Evolutionary conservation across 148 eudicot species (phyloP), one percentile per base, ranked within the genome.

Genomic region (Nepenthes gracilis): DNA sequence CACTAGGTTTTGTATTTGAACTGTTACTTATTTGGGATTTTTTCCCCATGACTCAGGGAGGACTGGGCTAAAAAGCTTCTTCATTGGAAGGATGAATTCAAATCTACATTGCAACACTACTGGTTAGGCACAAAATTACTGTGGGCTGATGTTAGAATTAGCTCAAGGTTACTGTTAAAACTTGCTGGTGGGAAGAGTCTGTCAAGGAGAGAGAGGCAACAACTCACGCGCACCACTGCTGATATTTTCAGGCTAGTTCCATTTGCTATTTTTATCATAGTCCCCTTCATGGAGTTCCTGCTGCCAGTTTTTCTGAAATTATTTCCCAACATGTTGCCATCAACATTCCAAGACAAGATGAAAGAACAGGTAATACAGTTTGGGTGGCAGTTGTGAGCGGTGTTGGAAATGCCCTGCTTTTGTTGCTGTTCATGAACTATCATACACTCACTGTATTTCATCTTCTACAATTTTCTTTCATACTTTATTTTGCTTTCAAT

Each of bases 201-300:
- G 49, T 85, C 91, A 43, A 82, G 96, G 64, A 85, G 96, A 72
- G 96, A 88, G 72, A 85, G 96, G 69, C 88, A 85, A 57, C 96
- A 88, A 62, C 91, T 88, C 56, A 88, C 88, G 36, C 85, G 91
- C 52, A 88, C 96, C 33, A 85, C 96, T 33, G 96, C 96, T 74
- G 91, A 88, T 80, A 85, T 88, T 55, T 88, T 88, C 80, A 80
- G 96, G 80, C 96, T 88, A 64, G 96, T 88, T 52, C 96, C 96
- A 36, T 74, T 88, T 78, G 96, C 91, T 48, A 83, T 85, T 63
- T 85, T 88, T 69, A 71, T 88, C 69, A 71, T 88, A 55, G 90
- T 88, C 37, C 96, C 96, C 43, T 85, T 88, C 72, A 88, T 88
- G 96, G 96, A 88, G 77, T 82, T 88, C 71, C 75, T 88, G 79